Evolutionary conservation across 164 flowering plant species (phyloP).

Genomic region (Aristolochia californica): DNA sequence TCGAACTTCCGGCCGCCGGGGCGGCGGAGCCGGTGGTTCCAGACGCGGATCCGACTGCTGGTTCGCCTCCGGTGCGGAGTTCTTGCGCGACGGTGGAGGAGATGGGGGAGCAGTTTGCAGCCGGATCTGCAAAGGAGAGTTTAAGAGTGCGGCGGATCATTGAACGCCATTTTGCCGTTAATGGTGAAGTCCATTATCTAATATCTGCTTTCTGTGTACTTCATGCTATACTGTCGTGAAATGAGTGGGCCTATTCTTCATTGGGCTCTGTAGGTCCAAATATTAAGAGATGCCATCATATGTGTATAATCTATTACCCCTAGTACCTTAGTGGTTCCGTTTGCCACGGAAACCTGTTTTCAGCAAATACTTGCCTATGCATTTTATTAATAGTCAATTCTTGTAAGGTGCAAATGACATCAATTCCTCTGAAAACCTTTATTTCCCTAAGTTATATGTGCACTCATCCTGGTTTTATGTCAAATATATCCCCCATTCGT

Average conservation of each 20-base stretch:
- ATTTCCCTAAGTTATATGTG: too few species aligned
- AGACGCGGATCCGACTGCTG: neutral
- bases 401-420: too few species aligned
- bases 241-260: neutral
- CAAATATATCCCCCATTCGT: too few species aligned
- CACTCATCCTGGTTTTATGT: too few species aligned
- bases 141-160: constrained; percentile 53
- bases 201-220: neutral
- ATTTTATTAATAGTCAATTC: too few species aligned
- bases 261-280: neutral
- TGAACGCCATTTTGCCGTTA: constrained; percentile 40
- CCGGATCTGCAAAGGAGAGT: constrained; percentile 30
- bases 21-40: neutral
- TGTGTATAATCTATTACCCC: too few species aligned
- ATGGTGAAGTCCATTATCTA: constrained; percentile 33
- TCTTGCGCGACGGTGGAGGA: constrained; percentile 85
- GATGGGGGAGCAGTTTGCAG: constrained; percentile 53
- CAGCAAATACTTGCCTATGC: too few species aligned
- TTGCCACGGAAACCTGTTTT: too few species aligned
- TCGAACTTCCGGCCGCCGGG: neutral
- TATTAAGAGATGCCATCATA: too few species aligned
- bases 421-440: too few species aligned
- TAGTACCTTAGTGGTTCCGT: too few species aligned
- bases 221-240: neutral
- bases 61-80: neutral